Evolutionary conservation across 75 land plant species (phyloP), one percentile per base, ranked within the genome.

Genomic region (Selaginella tamariscina): DNA sequence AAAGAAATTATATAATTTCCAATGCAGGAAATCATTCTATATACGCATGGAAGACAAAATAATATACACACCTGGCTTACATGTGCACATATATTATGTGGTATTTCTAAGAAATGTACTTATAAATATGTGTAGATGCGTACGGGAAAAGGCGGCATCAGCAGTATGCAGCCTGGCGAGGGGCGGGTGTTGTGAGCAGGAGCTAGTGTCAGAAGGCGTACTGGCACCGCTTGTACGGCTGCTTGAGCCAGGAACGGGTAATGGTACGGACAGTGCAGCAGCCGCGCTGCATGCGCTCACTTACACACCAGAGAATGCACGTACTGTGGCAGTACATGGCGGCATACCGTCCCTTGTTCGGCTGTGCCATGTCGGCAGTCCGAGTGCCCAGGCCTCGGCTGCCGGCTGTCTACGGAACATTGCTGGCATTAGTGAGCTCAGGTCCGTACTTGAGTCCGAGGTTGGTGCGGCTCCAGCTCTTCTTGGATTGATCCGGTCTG

Each of bases 221-320:
- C 26, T 59, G 26, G 18, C 62, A 9, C 62, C 62, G 23, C 26
- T 59, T 8, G 62, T 59, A 8, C 62, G 62, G 62, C 26, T 59
- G 26, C 26, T 59, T 5, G 62, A 59, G 26, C 23, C 62, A 9
- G 62, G 62, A 8, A 59, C 27, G n/a, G 23, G 24, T 8, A 5
- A 9, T 5, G 62, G n/a, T 8, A 59, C 8, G 21, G 62, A 59
- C 8, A 8, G 26, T 5, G 23, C 21, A 9, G 62, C 21, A 59
- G 5, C 62, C 27, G 62, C 62, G 62, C 21, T 59, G 24, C 62
- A 59, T 9, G 2, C 8, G 9, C 62, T 59, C 8, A 59, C 62
- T 5, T 59, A 59, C 62, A 59, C 62, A 21, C 62, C 62, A 5
- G 62, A 59, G 21, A 59, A 59, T n/a, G 23, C 62, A n/a, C 21